These are phyloP conservation scores for Leccinum fuscescens DNA, from an alignment of 1,284 basidiomycete genomes.

Conservation along the genomic window DNA sequence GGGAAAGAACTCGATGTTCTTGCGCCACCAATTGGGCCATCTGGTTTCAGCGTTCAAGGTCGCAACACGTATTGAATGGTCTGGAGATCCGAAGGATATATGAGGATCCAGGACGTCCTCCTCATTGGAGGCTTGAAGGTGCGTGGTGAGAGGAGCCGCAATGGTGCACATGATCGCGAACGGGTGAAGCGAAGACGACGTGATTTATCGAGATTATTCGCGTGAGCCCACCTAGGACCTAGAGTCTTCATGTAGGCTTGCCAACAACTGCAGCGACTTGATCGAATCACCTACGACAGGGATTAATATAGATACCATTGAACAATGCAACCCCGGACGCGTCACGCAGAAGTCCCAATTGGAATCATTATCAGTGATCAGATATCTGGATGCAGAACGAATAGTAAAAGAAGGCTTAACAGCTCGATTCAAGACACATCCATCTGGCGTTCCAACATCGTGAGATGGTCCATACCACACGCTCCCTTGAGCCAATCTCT, in stretches of 20 bases:
- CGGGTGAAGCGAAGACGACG: background rate
- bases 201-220: background rate
- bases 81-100: background rate
- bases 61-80: background rate
- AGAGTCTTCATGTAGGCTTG: background rate
- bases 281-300: background rate
- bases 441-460: conserved; percentile 43
- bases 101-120: background rate
- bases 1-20: background rate
- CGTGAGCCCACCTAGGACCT: background rate
- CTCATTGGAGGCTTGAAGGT: background rate
- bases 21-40: background rate
- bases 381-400: background rate
- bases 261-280: background rate
- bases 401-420: background rate
- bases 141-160: background rate
- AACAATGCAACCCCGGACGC: background rate
- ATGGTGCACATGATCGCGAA: background rate
- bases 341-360: background rate
- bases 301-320: background rate
- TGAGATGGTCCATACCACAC: conserved; percentile 57
- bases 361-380: background rate
- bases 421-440: conserved; percentile 7
- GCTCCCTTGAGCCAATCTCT: conserved; percentile 50
- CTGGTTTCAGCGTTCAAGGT: background rate